Conservation (phyloP, 106 monocot species). For the Gastrodia elata region DNA sequence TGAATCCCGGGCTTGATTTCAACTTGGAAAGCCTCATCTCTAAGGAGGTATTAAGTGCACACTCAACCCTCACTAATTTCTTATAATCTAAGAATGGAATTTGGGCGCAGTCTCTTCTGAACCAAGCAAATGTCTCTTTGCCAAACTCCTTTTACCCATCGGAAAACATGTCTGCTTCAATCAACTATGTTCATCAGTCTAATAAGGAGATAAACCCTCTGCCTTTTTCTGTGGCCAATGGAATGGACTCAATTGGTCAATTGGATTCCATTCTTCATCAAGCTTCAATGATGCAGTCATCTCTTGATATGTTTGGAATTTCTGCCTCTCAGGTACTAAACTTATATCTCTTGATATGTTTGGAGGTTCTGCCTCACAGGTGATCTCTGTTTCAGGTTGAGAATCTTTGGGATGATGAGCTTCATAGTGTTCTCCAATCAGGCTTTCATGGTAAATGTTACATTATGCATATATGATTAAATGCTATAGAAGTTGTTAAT, state of each 20-base stretch:
- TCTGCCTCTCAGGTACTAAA: slow-evolving; percentile 47
- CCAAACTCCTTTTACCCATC: neutral
- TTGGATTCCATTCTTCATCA: slow-evolving; percentile 20
- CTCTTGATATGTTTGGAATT: slow-evolving; percentile 31
- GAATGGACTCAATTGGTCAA: slow-evolving; percentile 14
- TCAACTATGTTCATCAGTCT: neutral
- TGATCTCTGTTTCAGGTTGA: slow-evolving; percentile 29
- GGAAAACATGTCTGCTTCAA: slow-evolving; percentile 3
- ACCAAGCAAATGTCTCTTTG: slow-evolving; percentile 1
- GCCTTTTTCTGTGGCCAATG: slow-evolving; percentile 5
- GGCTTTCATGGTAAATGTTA: slow-evolving; percentile 25
- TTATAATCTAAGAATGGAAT: neutral
- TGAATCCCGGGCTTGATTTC: slow-evolving; percentile 50
- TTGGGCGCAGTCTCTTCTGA: slow-evolving; percentile 2
- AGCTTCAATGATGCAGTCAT: slow-evolving; percentile 26
- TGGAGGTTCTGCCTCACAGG: neutral
- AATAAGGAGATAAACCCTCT: slow-evolving; percentile 1
- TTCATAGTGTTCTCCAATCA: slow-evolving; percentile 51
- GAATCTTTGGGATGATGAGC: slow-evolving; percentile 54
- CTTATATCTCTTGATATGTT: neutral
- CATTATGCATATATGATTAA: no score
- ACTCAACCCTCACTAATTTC: neutral
- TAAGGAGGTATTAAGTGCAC: slow-evolving; percentile 34
- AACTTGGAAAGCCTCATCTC: slow-evolving; percentile 31
- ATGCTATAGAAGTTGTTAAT: neutral